These are phyloP conservation scores for Lodderomyces oxycetoniae DNA, from an alignment of 1,139 yeast genomes.

Conservation along the genomic window DNA sequence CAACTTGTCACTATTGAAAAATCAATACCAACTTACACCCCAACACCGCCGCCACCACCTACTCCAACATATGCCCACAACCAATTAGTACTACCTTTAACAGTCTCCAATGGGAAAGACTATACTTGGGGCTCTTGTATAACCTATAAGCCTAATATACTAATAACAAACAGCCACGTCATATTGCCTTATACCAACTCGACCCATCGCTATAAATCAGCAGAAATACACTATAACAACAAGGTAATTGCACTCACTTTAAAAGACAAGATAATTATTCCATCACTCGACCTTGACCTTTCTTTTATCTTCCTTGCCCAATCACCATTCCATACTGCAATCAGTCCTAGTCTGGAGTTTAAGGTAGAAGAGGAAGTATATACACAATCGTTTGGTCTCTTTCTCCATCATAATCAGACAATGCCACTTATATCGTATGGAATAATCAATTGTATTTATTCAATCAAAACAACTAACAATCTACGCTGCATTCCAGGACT, in stretches of 20 bases:
- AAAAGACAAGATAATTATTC: slow-evolving; percentile 8
- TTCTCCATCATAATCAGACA: slow-evolving; percentile 23
- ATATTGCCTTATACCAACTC: slow-evolving; percentile 11
- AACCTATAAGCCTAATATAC: slow-evolving; percentile 20
- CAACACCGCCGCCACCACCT: slow-evolving; percentile 4
- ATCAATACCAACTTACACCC: slow-evolving; percentile 3
- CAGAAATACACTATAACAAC: background rate
- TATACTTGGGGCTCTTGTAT: slow-evolving; percentile 37
- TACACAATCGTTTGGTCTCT: slow-evolving; percentile 58
- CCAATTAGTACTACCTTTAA: slow-evolving; percentile 1
- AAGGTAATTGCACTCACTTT: background rate
- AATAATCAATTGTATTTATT: slow-evolving; percentile 27
- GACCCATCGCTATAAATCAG: slow-evolving; percentile 9
- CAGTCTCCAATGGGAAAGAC: slow-evolving; percentile 3
- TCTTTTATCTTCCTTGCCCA: slow-evolving; percentile 5
- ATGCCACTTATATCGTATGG: slow-evolving; percentile 48
- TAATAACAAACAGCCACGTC: slow-evolving; percentile 38
- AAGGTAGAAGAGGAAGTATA: slow-evolving; percentile 33
- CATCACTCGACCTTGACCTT: slow-evolving; percentile 6
- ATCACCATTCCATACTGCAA: background rate
- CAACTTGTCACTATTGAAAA: slow-evolving; percentile 6
- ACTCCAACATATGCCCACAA: background rate
- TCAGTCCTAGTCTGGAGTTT: slow-evolving; percentile 9
- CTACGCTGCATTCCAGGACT: slow-evolving; percentile 22
- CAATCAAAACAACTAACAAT: background rate